Conservation (phyloP, 495 filamentous ascomycete species). For the Viridothelium virens region DNA sequence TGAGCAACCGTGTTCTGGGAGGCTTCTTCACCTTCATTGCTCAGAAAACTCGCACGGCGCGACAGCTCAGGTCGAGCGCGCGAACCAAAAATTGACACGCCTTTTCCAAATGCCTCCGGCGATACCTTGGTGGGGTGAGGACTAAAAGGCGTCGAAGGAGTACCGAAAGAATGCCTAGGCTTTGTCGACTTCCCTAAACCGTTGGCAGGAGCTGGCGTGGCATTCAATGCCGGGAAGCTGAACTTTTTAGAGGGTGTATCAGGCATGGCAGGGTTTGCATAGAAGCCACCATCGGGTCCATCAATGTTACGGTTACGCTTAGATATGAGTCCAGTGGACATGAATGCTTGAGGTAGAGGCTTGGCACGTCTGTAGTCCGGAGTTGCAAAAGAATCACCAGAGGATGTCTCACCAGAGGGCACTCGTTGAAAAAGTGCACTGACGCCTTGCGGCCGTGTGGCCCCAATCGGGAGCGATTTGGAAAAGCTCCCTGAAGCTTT, state of each 20-base stretch:
- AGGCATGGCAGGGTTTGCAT: conserved; percentile 57
- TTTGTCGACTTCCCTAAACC: conserved; percentile 45
- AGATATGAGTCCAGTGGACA: conserved; percentile 88
- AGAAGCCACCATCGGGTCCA: conserved; percentile 38
- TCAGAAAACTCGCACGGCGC: conserved; percentile 66
- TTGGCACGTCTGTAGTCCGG: conserved; percentile 78
- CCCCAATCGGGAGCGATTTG: conserved; percentile 68
- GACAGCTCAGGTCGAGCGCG: conserved; percentile 42
- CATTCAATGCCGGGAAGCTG: conserved; percentile 51
- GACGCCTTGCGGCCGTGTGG: conserved; percentile 41
- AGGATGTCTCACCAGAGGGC: conserved; percentile 26
- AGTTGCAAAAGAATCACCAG: conserved; percentile 59
- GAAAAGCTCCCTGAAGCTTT: conserved; percentile 61
- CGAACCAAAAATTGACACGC: conserved; percentile 61
- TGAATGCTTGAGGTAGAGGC: conserved; percentile 78
- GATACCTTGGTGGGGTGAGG: conserved; percentile 40
- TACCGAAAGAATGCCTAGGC: conserved; percentile 56
- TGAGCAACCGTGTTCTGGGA: conserved; percentile 51
- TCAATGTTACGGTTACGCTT: conserved; percentile 62
- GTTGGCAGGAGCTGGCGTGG: conserved; percentile 38
- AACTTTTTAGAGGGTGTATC: conserved; percentile 93
- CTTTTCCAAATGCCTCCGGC: conserved; percentile 55
- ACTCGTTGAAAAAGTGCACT: neutral
- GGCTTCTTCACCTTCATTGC: conserved; percentile 66
- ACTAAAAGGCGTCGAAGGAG: conserved; percentile 57